phyloP scores from a whole-genome alignment of 2,329 filamentous ascomycete genomes.

The Fusarium ramigenum region DNA sequence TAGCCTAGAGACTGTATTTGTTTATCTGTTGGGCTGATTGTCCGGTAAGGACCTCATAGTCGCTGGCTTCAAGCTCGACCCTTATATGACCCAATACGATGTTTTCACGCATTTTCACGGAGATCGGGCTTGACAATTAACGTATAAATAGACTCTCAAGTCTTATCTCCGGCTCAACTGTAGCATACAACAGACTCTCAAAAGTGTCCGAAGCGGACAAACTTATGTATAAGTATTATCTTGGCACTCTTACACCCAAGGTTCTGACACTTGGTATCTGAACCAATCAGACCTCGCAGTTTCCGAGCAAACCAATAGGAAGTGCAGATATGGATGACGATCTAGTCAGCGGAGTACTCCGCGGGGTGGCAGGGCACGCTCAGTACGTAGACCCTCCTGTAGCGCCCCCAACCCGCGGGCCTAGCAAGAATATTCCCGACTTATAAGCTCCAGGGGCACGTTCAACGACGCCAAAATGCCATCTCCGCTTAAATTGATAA shows the following conservation, averaged over 20 bases:
- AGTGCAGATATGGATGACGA: neutral
- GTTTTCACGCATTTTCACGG: too few species aligned
- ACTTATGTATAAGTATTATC: neutral
- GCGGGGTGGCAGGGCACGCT: slow-evolving; percentile 4
- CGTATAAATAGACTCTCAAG: neutral
- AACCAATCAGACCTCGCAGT: slow-evolving; percentile 29
- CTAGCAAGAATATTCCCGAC: neutral
- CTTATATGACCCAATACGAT: neutral
- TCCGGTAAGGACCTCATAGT: neutral
- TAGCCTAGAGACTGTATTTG: neutral
- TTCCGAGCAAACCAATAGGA: slow-evolving; percentile 37
- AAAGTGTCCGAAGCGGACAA: neutral
- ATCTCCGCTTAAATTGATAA: neutral
- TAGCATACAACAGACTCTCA: neutral
- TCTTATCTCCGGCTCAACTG: neutral
- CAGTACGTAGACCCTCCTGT: neutral
- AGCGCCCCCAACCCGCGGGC: neutral
- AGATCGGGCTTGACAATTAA: too few species aligned
- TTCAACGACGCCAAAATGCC: neutral
- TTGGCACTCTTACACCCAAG: neutral
- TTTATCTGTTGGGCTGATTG: neutral
- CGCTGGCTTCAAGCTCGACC: neutral
- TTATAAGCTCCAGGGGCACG: slow-evolving; percentile 15
- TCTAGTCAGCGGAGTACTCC: slow-evolving; percentile 12
- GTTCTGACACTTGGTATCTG: neutral